Conservation (phyloP, 2,329 filamentous ascomycete genomes). For the Clarireedia homoeocarpa region DNA sequence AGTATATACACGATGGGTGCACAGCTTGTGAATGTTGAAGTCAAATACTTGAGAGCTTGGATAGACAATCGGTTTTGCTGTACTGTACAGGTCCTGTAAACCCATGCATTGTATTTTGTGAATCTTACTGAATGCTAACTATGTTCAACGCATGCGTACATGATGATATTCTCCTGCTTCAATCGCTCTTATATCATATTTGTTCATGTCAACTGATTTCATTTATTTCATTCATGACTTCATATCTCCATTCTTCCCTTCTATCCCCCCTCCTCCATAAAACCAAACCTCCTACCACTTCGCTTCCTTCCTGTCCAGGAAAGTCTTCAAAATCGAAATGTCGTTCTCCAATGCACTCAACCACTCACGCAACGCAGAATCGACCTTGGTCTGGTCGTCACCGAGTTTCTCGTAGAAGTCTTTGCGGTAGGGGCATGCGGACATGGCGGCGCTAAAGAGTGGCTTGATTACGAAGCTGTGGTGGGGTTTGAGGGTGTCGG, state of each 20-base stretch:
- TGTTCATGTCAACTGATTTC: not conserved
- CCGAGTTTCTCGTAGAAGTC: slow-evolving; percentile 90
- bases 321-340: slow-evolving; percentile 66
- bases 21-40: too few relatives aligned
- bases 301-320: slow-evolving; percentile 45
- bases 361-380: slow-evolving; percentile 59
- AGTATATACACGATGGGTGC: too few relatives aligned
- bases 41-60: too few relatives aligned
- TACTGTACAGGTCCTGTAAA: too few relatives aligned
- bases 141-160: too few relatives aligned
- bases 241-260: not conserved
- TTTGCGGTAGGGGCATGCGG: slow-evolving; percentile 83
- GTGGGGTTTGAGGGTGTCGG: slow-evolving; percentile 79
- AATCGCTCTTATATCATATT: too few relatives aligned
- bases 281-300: slow-evolving; percentile 27
- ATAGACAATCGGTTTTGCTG: too few relatives aligned
- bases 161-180: too few relatives aligned
- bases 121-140: too few relatives aligned
- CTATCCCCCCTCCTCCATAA: not conserved
- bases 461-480: slow-evolving; percentile 87
- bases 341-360: slow-evolving; percentile 70
- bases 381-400: slow-evolving; percentile 53
- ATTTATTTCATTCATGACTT: not conserved
- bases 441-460: slow-evolving; percentile 88
- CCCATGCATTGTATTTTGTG: too few relatives aligned